Evolutionary conservation across 169 alveolate genomes (phyloP).

Genomic region (Eimeria sp.): DNA sequence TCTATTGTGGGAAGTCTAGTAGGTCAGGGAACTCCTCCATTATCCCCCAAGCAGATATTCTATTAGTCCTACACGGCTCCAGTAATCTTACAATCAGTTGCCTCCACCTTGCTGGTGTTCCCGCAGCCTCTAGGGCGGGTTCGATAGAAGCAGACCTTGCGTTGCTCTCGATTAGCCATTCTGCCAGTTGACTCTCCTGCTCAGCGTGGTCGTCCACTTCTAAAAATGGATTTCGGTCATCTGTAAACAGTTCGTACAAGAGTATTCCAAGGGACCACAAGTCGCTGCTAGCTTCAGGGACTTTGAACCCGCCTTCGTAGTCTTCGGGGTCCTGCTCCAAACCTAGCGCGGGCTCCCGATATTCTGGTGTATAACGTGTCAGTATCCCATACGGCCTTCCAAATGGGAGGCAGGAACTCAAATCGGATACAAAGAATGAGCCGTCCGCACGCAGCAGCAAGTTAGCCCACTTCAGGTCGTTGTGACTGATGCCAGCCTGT

Average conservation of each 20-base stretch:
- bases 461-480: conserved; percentile 42
- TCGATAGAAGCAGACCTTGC: neutral
- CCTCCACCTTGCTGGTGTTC: neutral
- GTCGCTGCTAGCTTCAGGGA: conserved; percentile 37
- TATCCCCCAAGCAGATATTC: neutral
- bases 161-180: neutral
- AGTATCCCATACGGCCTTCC: neutral
- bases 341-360: conserved; percentile 30
- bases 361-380: neutral
- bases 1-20: neutral
- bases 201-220: neutral
- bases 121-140: neutral
- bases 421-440: neutral
- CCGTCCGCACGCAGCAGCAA: conserved; percentile 27
- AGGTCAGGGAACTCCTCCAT: conserved; percentile 20
- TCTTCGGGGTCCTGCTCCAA: neutral
- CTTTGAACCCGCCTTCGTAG: neutral
- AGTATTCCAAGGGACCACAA: conserved; percentile 39
- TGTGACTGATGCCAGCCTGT: conserved; percentile 44
- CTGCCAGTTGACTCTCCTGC: neutral
- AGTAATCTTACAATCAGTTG: neutral
- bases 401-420: conserved; percentile 15
- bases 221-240: neutral
- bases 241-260: conserved; percentile 26
- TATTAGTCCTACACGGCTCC: neutral